Base-by-base conservation (phyloP, 352 stramenopile species). In the Pythium monospermum region DNA sequence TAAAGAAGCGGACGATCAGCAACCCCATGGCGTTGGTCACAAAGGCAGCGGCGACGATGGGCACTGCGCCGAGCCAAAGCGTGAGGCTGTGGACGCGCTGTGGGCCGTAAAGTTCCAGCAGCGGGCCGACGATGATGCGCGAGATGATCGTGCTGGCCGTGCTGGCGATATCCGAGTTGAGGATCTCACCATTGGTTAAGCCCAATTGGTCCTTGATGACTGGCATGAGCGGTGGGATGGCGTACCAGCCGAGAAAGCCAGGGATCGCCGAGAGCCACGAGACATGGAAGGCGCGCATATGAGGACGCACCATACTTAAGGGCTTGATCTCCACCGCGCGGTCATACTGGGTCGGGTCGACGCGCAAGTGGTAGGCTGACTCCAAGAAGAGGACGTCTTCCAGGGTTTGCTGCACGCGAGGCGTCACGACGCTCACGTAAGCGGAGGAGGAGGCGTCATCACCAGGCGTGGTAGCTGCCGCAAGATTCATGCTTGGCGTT, bases 271-370 rank as follows among this genome's bases (percentile, higher is more conserved):
- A 88, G 21, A 97, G 70, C 89, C 90, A 98, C 26, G 85, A 77
- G 48, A 87, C 59, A 68, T 98, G 91, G 69, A 98, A 97, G 33
- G 89, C 89, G 51, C 94, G 84, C 91, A 98, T 98, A 73, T 98
- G 94, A 4, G 94, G 94, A 15, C 88, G 73, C 53, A 69, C 53
- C 61, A 96, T 82, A 44, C 66, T 95, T 21, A 69, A 73, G 0
- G 83, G 69, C 46, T 93, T 83, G 66, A 97, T 85, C 49, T 75
- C 66, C 6, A 71, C 91, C 1, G 87, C 76, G 40, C 76, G 67
- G 59, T 89, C 73, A 49, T 79, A 86, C 51, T 89, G 71, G 30
- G 64, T 51, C 22, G 36, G 55, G 43, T 89, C 76, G 1, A 87
- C 70, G 5, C 64, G 69, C 4, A 85, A 51, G 18, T 72, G 62